Base-by-base conservation (phyloP, 2,329 filamentous ascomycete species). In the Fusarium newnesense region DNA sequence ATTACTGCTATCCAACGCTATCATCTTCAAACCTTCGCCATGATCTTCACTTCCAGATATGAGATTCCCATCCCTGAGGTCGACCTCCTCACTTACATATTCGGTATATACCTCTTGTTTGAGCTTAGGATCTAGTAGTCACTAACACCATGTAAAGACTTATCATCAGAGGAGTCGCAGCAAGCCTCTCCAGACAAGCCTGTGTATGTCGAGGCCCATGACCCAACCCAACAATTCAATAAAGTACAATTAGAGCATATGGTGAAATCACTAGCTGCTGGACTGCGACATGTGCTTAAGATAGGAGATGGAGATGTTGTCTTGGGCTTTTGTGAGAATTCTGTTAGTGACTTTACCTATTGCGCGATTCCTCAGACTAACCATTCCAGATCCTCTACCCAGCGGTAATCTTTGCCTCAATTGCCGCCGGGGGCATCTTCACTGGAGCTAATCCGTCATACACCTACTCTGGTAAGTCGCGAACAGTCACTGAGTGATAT, bases 381-480 rank as follows among this genome's bases (percentile, higher is more conserved):
- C 16, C 5, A 4, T 3, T 21, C 1, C 8, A 62, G 60, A 56
- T 57, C 15, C 43, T 42, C 9, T 64, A 68, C 19, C 65, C 60
- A 24, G 65, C 21, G 5, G 36, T 68, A 2, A 46, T 67, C 2
- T 5, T 64, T 2, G 60, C 40, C 3, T 24, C 60, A 9, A 64
- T 67, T 21, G 62, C 60, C 18, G 16, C 64, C 4, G 60, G 64
- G 5, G 44, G 52, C 5, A n/a, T 67, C 13, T 67, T 67, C 19
- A 67, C 64, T 19, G 61, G 65, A 4, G 53, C 60, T 1, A 68
- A 68, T 26, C 65, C 65, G 13, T 42, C 40, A 39, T 68, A 68
- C 10, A 54, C 54, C 0, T 32, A 42, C 9, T 40, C 65, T 15
- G 54, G 53, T 64, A 32, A 30, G 60, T 26, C 24, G 18, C 10